Percentiles rank a stretch among this genome's conserved stretches.
These are phyloP conservation scores for Prunus mongolica DNA, from an alignment of 306 rosid genomes.

Conservation along the genomic window DNA sequence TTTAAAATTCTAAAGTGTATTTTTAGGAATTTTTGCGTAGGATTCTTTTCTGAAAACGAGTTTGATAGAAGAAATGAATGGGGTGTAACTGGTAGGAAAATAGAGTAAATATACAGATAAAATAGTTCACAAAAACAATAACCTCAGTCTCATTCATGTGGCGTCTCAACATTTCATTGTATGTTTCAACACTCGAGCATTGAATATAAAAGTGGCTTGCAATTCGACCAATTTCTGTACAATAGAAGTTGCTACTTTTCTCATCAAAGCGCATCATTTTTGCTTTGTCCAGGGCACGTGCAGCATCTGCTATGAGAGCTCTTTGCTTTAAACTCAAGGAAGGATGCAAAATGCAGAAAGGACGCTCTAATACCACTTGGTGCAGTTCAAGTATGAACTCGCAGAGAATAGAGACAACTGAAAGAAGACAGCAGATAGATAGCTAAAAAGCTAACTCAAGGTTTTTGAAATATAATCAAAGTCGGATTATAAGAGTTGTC, in stretches of 20 bases:
- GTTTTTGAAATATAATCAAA: no score
- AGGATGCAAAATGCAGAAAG: slow-evolving; percentile 46
- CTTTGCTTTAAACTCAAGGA: slow-evolving; percentile 79
- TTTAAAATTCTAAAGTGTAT: no score
- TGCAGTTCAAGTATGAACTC: no score
- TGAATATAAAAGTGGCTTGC: slow-evolving; percentile 99
- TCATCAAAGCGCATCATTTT: slow-evolving; percentile 99
- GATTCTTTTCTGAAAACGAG: background rate
- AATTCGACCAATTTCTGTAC: slow-evolving; percentile 99
- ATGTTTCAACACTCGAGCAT: slow-evolving; percentile 91
- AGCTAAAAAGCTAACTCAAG: no score
- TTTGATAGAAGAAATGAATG: background rate
- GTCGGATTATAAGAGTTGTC: no score
- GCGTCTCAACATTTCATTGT: slow-evolving; percentile 85
- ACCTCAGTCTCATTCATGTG: slow-evolving; percentile 97
- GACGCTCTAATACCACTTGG: no score
- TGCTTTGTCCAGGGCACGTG: slow-evolving; percentile 93
- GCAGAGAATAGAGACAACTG: no score
- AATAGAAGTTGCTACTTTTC: slow-evolving; percentile 94
- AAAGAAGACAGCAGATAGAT: no score
- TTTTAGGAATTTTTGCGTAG: background rate
- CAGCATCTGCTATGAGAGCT: slow-evolving; percentile 82
- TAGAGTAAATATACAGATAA: background rate
- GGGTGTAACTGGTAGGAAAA: background rate
- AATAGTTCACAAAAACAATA: slow-evolving; percentile 26